Base-by-base conservation (phyloP, 1,284 basidiomycete genomes). In the Rhodotorula mucilaginosa region DNA sequence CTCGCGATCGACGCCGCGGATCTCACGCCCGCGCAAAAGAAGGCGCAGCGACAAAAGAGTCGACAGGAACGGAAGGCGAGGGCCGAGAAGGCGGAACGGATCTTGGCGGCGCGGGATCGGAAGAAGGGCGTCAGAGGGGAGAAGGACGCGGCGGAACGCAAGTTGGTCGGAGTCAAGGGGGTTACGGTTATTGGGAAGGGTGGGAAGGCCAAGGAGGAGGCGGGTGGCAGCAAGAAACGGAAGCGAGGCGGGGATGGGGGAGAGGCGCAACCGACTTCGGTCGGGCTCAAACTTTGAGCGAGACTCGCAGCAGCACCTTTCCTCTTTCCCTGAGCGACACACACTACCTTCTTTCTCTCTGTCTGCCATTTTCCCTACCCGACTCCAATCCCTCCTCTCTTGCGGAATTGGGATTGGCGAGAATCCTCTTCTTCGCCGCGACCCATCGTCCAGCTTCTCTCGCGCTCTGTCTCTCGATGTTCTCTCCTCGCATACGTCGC, bases 21-120 rank as follows among this genome's bases (percentile, higher is more conserved):
- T 81, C 84, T 97, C 72, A 93, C 92, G 10, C 92, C 94, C 1
- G 82, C 84, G 44, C 90, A 97, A 82, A 97, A 97, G 82, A 88
- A 88, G 64, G 83, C 88, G 2, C 81, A 88, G 63, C 87, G 88
- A 63, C 85, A 85, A 72, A 93, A 91, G 80, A 85, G 88, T 71
- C 87, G 90, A 69, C 95, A 93, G 81, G 83, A 85, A 12, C 90
- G 87, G 81, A 80, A 80, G 58, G 68, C 75, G 63, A 68, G 73
- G 23, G 88, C 88, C 82, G 89, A 88, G 78, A 85, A 87, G 64
- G 86, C 88, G 34, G 87, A 92, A 74, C 82, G 84, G n/a, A 81
- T 96, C 68, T 60, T 68, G 34, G 64, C 54, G 46, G 46, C 58
- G 87, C 89, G 68, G 88, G 71, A 77, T 86, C 85, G 61, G 86